Conservation (phyloP, 176 grass and related monocot genomes). For the Zoysia japonica region DNA sequence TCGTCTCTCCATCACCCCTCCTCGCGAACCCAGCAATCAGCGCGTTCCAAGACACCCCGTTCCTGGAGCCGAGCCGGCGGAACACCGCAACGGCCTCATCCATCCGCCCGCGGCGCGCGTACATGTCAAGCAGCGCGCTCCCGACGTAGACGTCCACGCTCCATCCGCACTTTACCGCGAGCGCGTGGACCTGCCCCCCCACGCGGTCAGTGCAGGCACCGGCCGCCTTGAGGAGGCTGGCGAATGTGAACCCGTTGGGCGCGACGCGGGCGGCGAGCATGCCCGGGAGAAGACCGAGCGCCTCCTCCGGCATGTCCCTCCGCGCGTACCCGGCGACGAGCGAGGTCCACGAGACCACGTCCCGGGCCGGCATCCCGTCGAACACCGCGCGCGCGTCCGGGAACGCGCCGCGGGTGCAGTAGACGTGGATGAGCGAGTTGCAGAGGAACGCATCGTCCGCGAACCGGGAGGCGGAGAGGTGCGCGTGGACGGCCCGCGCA, state of each 20-base stretch:
- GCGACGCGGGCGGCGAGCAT: slow-evolving; percentile 39
- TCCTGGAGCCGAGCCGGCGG: slow-evolving; percentile 53
- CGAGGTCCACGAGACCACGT: slow-evolving; percentile 69
- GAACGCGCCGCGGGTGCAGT: slow-evolving; percentile 57
- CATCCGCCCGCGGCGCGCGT: slow-evolving; percentile 51
- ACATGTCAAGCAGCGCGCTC: slow-evolving; percentile 74
- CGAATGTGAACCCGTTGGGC: slow-evolving; percentile 65
- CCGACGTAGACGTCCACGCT: slow-evolving; percentile 59
- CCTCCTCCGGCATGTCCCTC: slow-evolving; percentile 50
- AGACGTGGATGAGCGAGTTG: slow-evolving; percentile 61
- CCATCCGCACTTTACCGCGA: slow-evolving; percentile 51
- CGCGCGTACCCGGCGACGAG: slow-evolving; percentile 67
- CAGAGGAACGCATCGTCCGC: slow-evolving; percentile 48
- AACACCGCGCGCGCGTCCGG: slow-evolving; percentile 49
- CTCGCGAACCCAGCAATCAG: slow-evolving; percentile 64
- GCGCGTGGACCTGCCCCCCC: slow-evolving; percentile 49
- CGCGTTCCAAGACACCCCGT: slow-evolving; percentile 69
- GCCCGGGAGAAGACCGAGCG: slow-evolving; percentile 40
- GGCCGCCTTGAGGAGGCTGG: slow-evolving; percentile 65
- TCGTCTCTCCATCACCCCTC: slow-evolving; percentile 50
- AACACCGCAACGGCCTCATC: slow-evolving; percentile 51
- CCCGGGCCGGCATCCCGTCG: slow-evolving; percentile 47
- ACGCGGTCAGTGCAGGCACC: slow-evolving; percentile 17
- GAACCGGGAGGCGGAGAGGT: slow-evolving; percentile 43
- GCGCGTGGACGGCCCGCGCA: slow-evolving; percentile 38